These are phyloP conservation scores for Pseudomassariella vexata DNA, from an alignment of 2,329 filamentous ascomycete species.

Conservation along the genomic window DNA sequence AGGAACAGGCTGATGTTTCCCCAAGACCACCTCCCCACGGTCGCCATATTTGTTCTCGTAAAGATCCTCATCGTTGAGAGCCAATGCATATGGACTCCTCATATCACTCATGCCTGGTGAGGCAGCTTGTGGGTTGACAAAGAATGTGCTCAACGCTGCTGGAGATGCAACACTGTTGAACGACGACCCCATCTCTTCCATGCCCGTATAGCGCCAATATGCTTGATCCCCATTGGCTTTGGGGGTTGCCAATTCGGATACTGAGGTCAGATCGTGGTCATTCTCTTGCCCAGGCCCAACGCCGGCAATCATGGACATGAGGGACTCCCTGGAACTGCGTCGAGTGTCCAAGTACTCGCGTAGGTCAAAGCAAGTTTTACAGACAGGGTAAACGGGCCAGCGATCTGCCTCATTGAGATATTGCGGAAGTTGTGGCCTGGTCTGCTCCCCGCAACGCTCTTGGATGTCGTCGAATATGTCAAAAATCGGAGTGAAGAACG, in stretches of 20 bases:
- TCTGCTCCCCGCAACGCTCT: conserved; percentile 33
- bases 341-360: conserved; percentile 34
- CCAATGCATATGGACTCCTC: conserved; percentile 32
- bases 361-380: conserved; percentile 34
- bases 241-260: conserved; percentile 37
- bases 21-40: conserved; percentile 9
- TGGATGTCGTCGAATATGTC: conserved; percentile 41
- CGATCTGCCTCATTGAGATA: conserved; percentile 33
- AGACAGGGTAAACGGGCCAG: conserved; percentile 33
- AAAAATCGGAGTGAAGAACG: conserved; percentile 37
- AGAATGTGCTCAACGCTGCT: conserved; percentile 16
- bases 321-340: conserved; percentile 33
- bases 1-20: conserved; percentile 17
- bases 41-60: conserved; percentile 15
- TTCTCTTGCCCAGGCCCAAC: conserved; percentile 20
- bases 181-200: conserved; percentile 27
- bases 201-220: conserved; percentile 24
- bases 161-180: conserved; percentile 25
- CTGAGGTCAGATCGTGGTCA: conserved; percentile 33
- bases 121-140: conserved; percentile 16
- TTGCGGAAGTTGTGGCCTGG: conserved; percentile 33
- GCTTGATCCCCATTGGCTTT: conserved; percentile 21
- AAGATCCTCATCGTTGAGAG: conserved; percentile 28
- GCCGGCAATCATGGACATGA: conserved; percentile 35
- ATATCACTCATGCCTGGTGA: conserved; percentile 28